Evolutionary conservation across 2,329 filamentous ascomycete species (phyloP), one percentile per base, ranked within the genome.

Genomic region (Xylaria hypoxylon): DNA sequence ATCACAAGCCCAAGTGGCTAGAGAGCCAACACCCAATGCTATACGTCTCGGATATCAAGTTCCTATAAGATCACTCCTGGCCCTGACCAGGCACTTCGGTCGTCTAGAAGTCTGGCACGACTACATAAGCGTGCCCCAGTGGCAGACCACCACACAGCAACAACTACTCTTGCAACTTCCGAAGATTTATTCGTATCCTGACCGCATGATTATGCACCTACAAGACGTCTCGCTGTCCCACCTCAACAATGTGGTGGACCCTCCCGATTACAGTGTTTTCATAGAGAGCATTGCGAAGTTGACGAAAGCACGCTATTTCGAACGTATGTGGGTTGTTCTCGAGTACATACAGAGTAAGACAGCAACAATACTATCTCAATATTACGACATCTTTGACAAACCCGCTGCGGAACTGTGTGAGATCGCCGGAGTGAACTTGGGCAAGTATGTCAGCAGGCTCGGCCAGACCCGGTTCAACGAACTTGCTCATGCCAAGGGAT

Each of bases 311-410:
- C 57, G 50, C 33, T 65, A 65, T 38, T 65, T 65, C 6, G 62
- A 61, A 28, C 62, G 62, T 5, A 65, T 65, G 62, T 65, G 62
- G 62, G 62, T 65, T 56, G 62, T 61, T 3, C 62, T 65, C 17
- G 62, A 65, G 57, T 65, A 65, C 33, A 61, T 65, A 61, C 62
- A 65, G 45, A 61, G 62, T 24, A 22, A 57, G 51, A 45, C 61
- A 2, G 56, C 62, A 28, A 19, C 22, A 4, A 44, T 65, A 26
- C 26, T 65, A 15, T 60, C 50, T 26, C 42, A 51, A 53, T 65
- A 60, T 33, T 65, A 65, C 26, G 62, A 61, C 26, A 33, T 65
- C 28, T 61, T 65, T 22, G 57, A 65, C 35, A 31, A 45, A 24
- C 33, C 50, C 1, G 62, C 62, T 6, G 50, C 57, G 8, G 51